phyloP scores from a whole-genome alignment of 352 stramenopile genomes.

The Thraustochytrium sp. region DNA sequence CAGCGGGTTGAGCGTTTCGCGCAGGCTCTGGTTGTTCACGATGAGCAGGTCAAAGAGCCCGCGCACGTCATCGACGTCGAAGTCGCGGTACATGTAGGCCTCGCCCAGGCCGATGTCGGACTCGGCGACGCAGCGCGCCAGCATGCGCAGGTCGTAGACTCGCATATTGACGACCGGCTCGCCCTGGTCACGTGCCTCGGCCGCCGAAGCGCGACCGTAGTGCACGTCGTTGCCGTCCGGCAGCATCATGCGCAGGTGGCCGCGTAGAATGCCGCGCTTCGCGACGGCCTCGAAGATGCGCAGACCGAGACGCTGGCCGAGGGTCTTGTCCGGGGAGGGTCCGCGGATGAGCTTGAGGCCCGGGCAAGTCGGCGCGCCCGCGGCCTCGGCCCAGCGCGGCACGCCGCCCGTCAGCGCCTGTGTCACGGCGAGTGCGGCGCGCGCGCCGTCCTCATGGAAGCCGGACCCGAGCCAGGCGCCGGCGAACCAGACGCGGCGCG shows the following conservation, averaged over 20 bases:
- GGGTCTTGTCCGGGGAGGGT: background rate
- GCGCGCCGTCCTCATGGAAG: constrained; percentile 50
- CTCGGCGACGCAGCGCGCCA: constrained; percentile 35
- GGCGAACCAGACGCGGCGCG: constrained; percentile 10
- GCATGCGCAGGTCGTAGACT: constrained; percentile 31
- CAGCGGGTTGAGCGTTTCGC: constrained; percentile 37
- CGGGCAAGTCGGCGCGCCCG: background rate
- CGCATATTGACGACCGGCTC: constrained; percentile 21
- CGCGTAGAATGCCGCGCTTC: background rate
- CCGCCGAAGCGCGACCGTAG: constrained; percentile 27
- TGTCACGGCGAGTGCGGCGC: constrained; percentile 20
- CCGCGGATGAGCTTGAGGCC: constrained; percentile 17
- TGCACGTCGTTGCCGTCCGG: constrained; percentile 35
- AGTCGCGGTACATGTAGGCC: constrained; percentile 46
- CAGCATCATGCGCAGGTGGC: constrained; percentile 38
- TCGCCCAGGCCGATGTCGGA: constrained; percentile 46
- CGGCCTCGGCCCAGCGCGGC: background rate
- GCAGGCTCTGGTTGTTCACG: constrained; percentile 33
- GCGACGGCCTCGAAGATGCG: constrained; percentile 18
- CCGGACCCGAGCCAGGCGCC: constrained; percentile 47
- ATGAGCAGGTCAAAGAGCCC: constrained; percentile 44
- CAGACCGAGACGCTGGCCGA: background rate
- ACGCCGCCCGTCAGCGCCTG: background rate
- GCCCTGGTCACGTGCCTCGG: background rate
- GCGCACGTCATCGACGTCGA: constrained; percentile 44